Percentiles rank a stretch among this genome's conserved stretches.
Evolutionary conservation across 2,329 filamentous ascomycete species (phyloP).

Genomic region (Paecilomyces variotii): DNA sequence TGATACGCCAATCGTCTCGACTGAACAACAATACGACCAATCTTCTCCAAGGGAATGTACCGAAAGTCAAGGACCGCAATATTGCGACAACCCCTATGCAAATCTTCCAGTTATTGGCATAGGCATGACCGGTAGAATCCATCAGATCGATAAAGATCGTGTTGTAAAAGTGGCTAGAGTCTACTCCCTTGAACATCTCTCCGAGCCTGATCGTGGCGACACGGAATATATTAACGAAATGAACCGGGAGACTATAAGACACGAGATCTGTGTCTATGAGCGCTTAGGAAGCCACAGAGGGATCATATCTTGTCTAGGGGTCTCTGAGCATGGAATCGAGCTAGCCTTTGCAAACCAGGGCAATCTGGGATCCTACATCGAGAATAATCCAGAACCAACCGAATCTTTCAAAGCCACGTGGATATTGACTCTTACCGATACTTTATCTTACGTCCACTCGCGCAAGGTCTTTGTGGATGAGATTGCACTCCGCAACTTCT

Average conservation of each 20-base stretch:
- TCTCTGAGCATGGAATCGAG: slow-evolving; percentile 11
- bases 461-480: slow-evolving; percentile 10
- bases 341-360: slow-evolving; percentile 8
- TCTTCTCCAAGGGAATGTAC: neutral
- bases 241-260: slow-evolving; percentile 7
- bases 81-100: neutral
- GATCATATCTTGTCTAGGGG: slow-evolving; percentile 9
- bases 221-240: slow-evolving; percentile 10
- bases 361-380: slow-evolving; percentile 10
- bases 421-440: slow-evolving; percentile 9
- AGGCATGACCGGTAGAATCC: neutral
- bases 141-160: neutral
- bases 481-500: slow-evolving; percentile 11
- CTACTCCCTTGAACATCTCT: neutral
- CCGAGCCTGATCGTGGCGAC: slow-evolving; percentile 1
- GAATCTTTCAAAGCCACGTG: slow-evolving; percentile 8
- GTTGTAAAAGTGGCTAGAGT: neutral
- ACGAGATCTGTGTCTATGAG: slow-evolving; percentile 10
- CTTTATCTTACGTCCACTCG: slow-evolving; percentile 8
- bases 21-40: neutral
- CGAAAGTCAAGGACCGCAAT: neutral
- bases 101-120: neutral
- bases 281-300: slow-evolving; percentile 7
- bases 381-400: slow-evolving; percentile 7
- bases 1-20: neutral